A percentile compares a stretch with the other conserved stretches of the same genome.
phyloP scores from a whole-genome alignment of 768 basidiomycete species.

The Pholiota microspora region DNA sequence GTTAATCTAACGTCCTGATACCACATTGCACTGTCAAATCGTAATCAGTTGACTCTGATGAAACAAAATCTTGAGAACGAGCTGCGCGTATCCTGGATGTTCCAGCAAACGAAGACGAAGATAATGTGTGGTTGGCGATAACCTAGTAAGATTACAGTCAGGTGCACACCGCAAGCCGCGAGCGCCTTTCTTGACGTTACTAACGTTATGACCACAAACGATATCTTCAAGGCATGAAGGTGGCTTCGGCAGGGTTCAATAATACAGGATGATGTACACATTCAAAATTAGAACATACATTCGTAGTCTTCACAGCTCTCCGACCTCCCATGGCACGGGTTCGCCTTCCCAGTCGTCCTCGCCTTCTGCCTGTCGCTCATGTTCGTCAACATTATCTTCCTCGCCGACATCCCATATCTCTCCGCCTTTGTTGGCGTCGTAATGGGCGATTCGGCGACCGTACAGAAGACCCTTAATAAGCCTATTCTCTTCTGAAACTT shows the following conservation, averaged over 20 bases:
- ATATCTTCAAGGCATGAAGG: constrained; percentile 12
- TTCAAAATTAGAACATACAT: constrained; percentile 19
- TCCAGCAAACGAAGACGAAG: not conserved
- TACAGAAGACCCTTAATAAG: constrained; percentile 62
- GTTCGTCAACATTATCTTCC: constrained; percentile 33
- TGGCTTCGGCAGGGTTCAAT: constrained; percentile 15
- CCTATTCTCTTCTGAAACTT: constrained; percentile 44
- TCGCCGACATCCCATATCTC: constrained; percentile 80
- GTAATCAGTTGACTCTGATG: constrained; percentile 1
- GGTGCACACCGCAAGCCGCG: not conserved
- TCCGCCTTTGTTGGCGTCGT: constrained; percentile 64
- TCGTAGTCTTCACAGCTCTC: constrained; percentile 52
- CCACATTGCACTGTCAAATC: constrained; percentile 11
- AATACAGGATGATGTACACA: constrained; percentile 21
- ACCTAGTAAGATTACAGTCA: constrained; percentile 1
- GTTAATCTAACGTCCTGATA: constrained; percentile 14
- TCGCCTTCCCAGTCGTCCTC: constrained; percentile 82
- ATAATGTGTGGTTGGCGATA: not conserved
- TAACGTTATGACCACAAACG: constrained; percentile 1
- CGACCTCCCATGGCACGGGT: constrained; percentile 79
- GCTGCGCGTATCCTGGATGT: not conserved
- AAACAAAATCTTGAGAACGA: not conserved
- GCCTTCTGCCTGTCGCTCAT: constrained; percentile 32
- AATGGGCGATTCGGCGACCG: constrained; percentile 52
- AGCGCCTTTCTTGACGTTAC: not conserved